A percentile compares a stretch with the other conserved stretches of the same genome.
Conservation (phyloP, 768 basidiomycete genomes). For the Mrakia hoshinonis region DNA sequence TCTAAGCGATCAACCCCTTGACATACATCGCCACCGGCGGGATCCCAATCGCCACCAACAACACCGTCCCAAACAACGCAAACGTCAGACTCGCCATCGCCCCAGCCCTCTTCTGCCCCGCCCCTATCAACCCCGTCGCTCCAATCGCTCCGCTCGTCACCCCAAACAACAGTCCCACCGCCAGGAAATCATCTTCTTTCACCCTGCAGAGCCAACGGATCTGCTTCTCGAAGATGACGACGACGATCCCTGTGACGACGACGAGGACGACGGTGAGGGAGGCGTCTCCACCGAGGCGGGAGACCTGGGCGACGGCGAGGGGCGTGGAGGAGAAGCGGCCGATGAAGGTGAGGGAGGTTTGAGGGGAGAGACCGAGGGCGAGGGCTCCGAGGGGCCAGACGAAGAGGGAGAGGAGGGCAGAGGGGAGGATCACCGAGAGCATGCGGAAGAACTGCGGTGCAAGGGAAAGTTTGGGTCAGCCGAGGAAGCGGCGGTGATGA, state of each 20-base stretch:
- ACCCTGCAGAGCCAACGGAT: background rate
- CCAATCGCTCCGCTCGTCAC: slow-evolving; percentile 21
- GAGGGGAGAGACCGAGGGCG: slow-evolving; percentile 5
- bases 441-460: slow-evolving; percentile 24
- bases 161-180: slow-evolving; percentile 15
- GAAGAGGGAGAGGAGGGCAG: slow-evolving; percentile 14
- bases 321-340: slow-evolving; percentile 24
- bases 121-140: slow-evolving; percentile 12
- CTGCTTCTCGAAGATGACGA: slow-evolving; percentile 8
- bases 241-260: slow-evolving; percentile 17
- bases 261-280: slow-evolving; percentile 15
- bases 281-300: slow-evolving; percentile 5
- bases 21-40: slow-evolving; percentile 10
- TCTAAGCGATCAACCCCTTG: slow-evolving; percentile 10
- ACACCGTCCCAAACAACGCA: slow-evolving; percentile 14
- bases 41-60: slow-evolving; percentile 16
- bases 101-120: background rate
- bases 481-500: too few relatives aligned
- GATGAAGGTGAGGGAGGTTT: slow-evolving; percentile 12
- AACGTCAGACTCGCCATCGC: slow-evolving; percentile 20
- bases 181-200: slow-evolving; percentile 10
- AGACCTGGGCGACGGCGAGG: slow-evolving; percentile 19
- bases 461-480: too few relatives aligned
- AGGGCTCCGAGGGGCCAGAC: slow-evolving; percentile 21
- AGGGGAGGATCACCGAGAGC: slow-evolving; percentile 15